A percentile compares a stretch with the other conserved stretches of the same genome.
Evolutionary conservation across 1,284 basidiomycete genomes (phyloP).

Genomic region (Melampsora americana): DNA sequence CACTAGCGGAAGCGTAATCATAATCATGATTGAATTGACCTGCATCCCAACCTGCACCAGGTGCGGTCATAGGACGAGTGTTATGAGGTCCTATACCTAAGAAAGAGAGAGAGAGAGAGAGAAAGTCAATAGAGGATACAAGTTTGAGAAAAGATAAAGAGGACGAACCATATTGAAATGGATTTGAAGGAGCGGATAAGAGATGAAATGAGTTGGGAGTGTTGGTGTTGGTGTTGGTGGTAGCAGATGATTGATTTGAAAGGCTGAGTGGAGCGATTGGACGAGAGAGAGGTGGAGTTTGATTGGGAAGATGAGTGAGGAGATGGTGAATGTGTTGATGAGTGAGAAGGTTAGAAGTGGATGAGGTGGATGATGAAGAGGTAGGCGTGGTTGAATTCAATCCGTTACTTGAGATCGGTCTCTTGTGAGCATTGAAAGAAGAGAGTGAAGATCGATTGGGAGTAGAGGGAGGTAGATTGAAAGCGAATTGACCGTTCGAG

Average conservation of each 20-base stretch:
- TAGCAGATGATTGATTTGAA: not conserved
- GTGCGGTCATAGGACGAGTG: constrained; percentile 40
- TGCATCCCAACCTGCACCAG: constrained; percentile 27
- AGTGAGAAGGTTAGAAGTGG: not conserved
- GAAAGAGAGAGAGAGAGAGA: not conserved
- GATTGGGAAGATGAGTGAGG: not conserved
- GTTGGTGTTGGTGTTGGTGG: not conserved
- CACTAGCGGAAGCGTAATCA: constrained; percentile 26
- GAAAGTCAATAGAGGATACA: not conserved
- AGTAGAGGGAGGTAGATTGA: not conserved
- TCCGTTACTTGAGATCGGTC: not conserved
- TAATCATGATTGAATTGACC: constrained; percentile 18
- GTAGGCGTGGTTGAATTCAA: not conserved
- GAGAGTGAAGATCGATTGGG: not conserved
- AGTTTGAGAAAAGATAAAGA: not conserved
- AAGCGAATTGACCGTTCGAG: not conserved
- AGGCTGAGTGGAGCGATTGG: not conserved
- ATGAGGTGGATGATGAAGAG: too few species aligned
- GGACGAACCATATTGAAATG: not conserved
- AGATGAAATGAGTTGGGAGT: not conserved
- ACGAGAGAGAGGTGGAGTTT: constrained; percentile 3
- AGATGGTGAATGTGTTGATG: not conserved
- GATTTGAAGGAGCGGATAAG: not conserved
- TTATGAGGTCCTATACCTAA: constrained; percentile 26
- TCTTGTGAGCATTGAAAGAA: not conserved